Evolutionary conservation across 306 rosid genomes (phyloP).

Genomic region (Cicer bijugum): DNA sequence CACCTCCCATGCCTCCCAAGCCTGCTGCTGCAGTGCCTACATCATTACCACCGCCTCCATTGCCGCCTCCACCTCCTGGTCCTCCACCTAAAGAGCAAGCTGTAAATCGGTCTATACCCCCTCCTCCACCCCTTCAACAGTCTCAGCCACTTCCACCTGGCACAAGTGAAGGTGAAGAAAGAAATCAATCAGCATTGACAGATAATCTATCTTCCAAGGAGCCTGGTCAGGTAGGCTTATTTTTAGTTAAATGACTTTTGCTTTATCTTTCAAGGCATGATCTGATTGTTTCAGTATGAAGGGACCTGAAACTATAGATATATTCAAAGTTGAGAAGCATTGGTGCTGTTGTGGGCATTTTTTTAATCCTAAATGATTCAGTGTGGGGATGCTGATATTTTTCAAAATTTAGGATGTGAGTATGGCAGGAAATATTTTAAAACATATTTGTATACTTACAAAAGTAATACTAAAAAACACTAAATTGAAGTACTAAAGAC

Average conservation of each 20-base stretch:
- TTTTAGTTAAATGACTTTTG: constrained; percentile 28
- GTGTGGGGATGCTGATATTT: constrained; percentile 9
- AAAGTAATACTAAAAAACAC: background rate
- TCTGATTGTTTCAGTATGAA: constrained; percentile 8
- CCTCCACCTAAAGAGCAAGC: constrained; percentile 80
- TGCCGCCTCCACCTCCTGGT: constrained; percentile 99
- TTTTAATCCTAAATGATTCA: constrained; percentile 32
- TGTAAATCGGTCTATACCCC: constrained; percentile 60
- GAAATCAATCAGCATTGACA: constrained; percentile 59
- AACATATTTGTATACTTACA: background rate
- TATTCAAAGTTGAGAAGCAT: constrained; percentile 31
- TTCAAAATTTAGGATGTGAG: constrained; percentile 36
- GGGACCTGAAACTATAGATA: constrained; percentile 11
- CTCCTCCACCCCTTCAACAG: constrained; percentile 79
- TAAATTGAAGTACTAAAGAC: background rate
- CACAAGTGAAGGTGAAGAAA: constrained; percentile 62
- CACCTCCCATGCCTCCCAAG: constrained; percentile 93
- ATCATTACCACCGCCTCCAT: constrained; percentile 79
- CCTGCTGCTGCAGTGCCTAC: constrained; percentile 62
- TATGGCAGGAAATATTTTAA: constrained; percentile 19
- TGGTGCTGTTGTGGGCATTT: constrained; percentile 24
- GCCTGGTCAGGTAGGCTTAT: constrained; percentile 61
- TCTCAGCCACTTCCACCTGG: constrained; percentile 81
- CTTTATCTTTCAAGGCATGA: constrained; percentile 34
- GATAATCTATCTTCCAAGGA: constrained; percentile 66